Evolutionary conservation across 345 rosid species (phyloP), one percentile per base, ranked within the genome.

Genomic region (Raphanus raphanistrum): DNA sequence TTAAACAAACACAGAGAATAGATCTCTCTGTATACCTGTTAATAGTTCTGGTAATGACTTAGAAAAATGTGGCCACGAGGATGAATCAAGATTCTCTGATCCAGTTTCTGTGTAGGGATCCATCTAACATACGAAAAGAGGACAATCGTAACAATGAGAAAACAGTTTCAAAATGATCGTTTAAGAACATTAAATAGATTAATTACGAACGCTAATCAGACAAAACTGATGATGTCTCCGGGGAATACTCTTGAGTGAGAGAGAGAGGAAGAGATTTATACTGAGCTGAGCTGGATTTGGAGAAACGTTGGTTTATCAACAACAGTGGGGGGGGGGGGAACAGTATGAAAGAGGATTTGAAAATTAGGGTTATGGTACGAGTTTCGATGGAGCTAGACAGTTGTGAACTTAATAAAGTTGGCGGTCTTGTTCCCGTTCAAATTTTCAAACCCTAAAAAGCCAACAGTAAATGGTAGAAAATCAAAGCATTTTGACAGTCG

Each of bases 1-100:
- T 28, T 3, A 36, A 36, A 36, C 43, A 57, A 3, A 21, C 3
- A 54, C 2, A 45, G 2, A 70, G 5, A 15, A 31, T n/a, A 16
- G 0, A 52, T 35, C 59, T 33, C 1, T 50, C 54, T 21, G 21
- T 50, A 50, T 70, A 93, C 98, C 90, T 66, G 84, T 85, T 28
- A 85, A 84, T 70, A 87, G 82, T 13, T 84, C 87, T 21, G 78
- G 71, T 72, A 86, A 85, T 84, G 88, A 84, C 41, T 80, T 80
- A 6, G 90, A 84, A 45, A 76, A 76, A 70, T 75, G 81, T 8
- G 84, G 73, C 84, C 84, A 76, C 43, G n/a, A 41, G 55, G 67
- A 61, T 15, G 79, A 72, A 55, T 58, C 76, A 33, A 71, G 59
- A 13, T 63, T 73, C 16, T 68, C 52, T 12, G 78, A 1, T 17